phyloP scores from a whole-genome alignment of 2,329 filamentous ascomycete species.

The Stachybotrys chlorohalonatus region DNA sequence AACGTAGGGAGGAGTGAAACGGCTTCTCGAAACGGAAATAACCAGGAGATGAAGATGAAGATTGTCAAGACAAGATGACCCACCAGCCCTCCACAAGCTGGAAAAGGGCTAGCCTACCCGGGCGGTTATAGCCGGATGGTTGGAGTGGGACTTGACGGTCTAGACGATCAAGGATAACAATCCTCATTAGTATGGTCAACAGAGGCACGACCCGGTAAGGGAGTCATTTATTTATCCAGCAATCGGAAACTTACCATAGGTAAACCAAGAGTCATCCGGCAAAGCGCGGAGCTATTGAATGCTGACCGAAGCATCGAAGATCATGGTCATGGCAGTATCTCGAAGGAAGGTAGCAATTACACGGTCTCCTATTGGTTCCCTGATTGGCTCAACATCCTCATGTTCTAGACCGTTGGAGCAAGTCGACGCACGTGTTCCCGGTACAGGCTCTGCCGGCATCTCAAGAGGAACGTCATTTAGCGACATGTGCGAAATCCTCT shows the following conservation, averaged over 20 bases:
- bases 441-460: neutral
- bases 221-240: neutral
- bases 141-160: neutral
- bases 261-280: neutral
- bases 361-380: too few relatives aligned
- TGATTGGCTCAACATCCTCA: neutral
- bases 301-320: neutral
- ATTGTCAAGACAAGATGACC: neutral
- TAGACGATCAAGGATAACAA: neutral
- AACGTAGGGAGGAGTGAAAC: neutral
- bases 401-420: neutral
- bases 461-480: neutral
- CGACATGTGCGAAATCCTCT: neutral
- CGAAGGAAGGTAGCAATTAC: too few relatives aligned
- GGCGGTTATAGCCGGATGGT: neutral
- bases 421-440: neutral
- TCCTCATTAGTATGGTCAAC: neutral
- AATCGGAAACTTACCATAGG: neutral
- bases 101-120: neutral
- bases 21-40: neutral
- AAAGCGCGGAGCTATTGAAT: neutral
- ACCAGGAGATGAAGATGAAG: neutral
- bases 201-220: neutral
- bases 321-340: too few relatives aligned
- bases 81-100: neutral